A percentile compares a stretch with the other conserved stretches of the same genome.
Evolutionary conservation across 2,329 filamentous ascomycete species (phyloP).

Genomic region (Arachnomyces sp.): DNA sequence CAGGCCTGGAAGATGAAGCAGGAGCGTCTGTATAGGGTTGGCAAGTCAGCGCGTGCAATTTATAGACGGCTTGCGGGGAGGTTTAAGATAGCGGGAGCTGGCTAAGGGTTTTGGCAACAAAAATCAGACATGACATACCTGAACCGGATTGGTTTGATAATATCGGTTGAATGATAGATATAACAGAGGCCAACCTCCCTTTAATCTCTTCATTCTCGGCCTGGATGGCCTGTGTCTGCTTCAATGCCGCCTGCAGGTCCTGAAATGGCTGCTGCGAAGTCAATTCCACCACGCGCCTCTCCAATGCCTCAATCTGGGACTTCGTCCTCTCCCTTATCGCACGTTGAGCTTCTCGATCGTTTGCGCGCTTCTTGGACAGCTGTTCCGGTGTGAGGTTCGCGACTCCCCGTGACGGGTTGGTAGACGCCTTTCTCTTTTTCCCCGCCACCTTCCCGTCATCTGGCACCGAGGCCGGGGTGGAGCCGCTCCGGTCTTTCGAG

Average conservation of each 20-base stretch:
- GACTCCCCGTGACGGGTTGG: conserved; percentile 56
- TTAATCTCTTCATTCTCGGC: conserved; percentile 74
- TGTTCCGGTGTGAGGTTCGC: conserved; percentile 83
- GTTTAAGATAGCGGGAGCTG: not conserved
- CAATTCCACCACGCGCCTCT: conserved; percentile 65
- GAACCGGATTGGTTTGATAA: conserved; percentile 34
- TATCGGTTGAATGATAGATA: conserved; percentile 47
- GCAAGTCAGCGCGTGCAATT: not conserved
- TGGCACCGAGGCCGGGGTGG: conserved; percentile 13
- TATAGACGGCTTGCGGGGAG: too few species aligned
- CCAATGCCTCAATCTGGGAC: conserved; percentile 67
- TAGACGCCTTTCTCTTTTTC: conserved; percentile 35
- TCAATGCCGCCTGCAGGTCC: conserved; percentile 68
- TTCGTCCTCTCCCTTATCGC: conserved; percentile 78
- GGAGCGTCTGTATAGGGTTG: conserved; percentile 4
- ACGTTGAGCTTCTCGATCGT: conserved; percentile 81
- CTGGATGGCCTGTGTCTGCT: conserved; percentile 69
- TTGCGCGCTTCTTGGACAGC: conserved; percentile 80
- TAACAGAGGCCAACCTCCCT: conserved; percentile 56
- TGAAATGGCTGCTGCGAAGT: conserved; percentile 75
- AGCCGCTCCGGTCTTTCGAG: conserved; percentile 10
- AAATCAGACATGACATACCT: conserved; percentile 25
- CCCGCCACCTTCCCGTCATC: conserved; percentile 20
- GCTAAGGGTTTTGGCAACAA: not conserved
- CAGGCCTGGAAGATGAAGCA: conserved; percentile 8